Percentiles rank a stretch among this genome's conserved stretches.
Evolutionary conservation across 148 eudicot species (phyloP).

Genomic region (Diospyros lotus): DNA sequence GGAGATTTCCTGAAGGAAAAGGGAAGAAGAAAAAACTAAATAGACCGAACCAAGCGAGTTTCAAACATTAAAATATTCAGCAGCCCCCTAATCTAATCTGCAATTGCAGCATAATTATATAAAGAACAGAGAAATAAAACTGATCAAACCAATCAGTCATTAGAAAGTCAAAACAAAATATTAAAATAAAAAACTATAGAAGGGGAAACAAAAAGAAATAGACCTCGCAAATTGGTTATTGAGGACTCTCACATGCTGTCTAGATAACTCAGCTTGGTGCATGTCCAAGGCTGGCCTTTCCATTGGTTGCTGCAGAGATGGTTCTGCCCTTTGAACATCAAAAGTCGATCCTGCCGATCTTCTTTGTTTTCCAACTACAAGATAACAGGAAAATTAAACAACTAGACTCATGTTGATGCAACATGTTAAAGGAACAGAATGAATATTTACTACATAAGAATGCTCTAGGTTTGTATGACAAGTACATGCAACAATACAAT

Average conservation of each 20-base stretch:
- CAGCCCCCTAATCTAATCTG: background rate
- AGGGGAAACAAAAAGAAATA: conserved; percentile 14
- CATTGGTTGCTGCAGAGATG: conserved; percentile 38
- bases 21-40: background rate
- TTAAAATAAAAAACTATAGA: background rate
- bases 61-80: background rate
- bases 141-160: background rate
- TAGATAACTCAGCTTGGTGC: conserved; percentile 58
- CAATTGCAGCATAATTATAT: background rate
- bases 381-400: conserved; percentile 9
- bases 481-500: background rate
- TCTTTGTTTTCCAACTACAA: conserved; percentile 61
- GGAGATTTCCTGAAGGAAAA: background rate
- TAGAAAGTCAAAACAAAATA: background rate
- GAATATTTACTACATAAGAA: background rate
- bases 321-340: conserved; percentile 34
- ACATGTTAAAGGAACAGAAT: conserved; percentile 3
- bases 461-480: background rate
- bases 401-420: background rate
- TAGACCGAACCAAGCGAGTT: background rate
- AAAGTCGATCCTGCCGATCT: conserved; percentile 47
- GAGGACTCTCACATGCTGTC: conserved; percentile 91
- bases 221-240: conserved; percentile 95
- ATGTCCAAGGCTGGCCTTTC: conserved; percentile 50
- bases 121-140: background rate